Conservation (phyloP, 352 stramenopile species). For the Salisapilia sapeloensis region DNA sequence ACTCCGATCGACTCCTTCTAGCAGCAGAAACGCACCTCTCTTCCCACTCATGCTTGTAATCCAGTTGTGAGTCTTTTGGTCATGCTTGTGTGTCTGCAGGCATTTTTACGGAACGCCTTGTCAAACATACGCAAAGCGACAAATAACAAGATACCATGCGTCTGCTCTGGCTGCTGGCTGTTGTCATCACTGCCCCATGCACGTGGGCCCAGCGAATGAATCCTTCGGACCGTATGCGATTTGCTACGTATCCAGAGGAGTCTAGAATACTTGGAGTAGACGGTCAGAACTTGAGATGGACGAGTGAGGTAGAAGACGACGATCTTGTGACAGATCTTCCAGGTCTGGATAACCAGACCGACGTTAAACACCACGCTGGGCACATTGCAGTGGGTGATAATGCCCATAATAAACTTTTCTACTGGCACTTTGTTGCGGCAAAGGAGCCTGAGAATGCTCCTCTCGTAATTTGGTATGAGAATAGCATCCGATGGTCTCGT, state of each 20-base stretch:
- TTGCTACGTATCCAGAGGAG: too few species aligned
- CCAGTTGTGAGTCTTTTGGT: too few species aligned
- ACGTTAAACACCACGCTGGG: conserved; percentile 52
- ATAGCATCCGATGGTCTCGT: neutral
- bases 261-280: too few species aligned
- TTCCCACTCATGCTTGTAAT: conserved; percentile 6
- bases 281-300: too few species aligned
- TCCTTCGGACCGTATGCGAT: too few species aligned
- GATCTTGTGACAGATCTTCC: conserved; percentile 22
- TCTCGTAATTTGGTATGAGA: conserved; percentile 46
- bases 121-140: too few species aligned
- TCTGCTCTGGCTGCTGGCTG: too few species aligned
- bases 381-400: conserved; percentile 25
- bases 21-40: conserved; percentile 96
- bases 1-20: conserved; percentile 98
- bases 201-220: too few species aligned
- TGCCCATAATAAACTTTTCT: conserved; percentile 51
- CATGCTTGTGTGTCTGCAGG: too few species aligned
- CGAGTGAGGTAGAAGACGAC: conserved; percentile 11
- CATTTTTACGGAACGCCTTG: too few species aligned
- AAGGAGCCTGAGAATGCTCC: conserved; percentile 23
- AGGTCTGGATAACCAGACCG: conserved; percentile 20
- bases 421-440: conserved; percentile 57
- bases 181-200: too few species aligned
- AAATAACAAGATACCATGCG: too few species aligned